A percentile compares a stretch with the other conserved stretches of the same genome.
Evolutionary conservation across 73 alveolate species (phyloP).

Genomic region (Uronychia binucleata): DNA sequence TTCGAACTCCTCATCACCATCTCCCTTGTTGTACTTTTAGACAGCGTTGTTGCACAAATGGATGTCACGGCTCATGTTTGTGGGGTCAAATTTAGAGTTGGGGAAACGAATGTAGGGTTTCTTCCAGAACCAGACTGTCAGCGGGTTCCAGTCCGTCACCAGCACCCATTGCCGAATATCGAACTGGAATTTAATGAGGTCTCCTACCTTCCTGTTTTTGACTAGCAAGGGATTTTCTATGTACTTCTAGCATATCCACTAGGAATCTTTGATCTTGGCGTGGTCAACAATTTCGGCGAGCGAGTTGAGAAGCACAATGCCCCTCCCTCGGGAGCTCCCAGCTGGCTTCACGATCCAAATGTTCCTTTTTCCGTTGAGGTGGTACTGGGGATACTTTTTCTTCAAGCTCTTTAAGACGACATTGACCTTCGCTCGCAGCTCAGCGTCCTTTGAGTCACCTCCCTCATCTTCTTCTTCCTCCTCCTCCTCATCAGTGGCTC

Average conservation of each 20-base stretch:
- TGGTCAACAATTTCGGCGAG: slow-evolving; percentile 91
- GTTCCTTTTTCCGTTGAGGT: slow-evolving; percentile 90
- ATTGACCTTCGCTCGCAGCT: slow-evolving; percentile 53
- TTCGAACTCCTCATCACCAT: slow-evolving; percentile 11
- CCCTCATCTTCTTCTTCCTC: slow-evolving; percentile 47
- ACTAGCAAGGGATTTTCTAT: slow-evolving; percentile 98
- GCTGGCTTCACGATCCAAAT: slow-evolving; percentile 99
- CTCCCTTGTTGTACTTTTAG: slow-evolving; percentile 72
- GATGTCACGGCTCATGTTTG: slow-evolving; percentile 87
- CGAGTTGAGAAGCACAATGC: slow-evolving; percentile 87
- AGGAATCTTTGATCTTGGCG: slow-evolving; percentile 84
- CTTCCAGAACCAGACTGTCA: slow-evolving; percentile 92
- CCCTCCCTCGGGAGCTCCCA: slow-evolving; percentile 98
- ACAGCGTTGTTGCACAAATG: slow-evolving; percentile 97
- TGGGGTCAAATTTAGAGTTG: slow-evolving; percentile 91
- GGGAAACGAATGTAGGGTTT: slow-evolving; percentile 96
- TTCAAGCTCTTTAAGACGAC: slow-evolving; percentile 67
- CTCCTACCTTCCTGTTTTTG: slow-evolving; percentile 85
- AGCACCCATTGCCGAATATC: slow-evolving; percentile 93
- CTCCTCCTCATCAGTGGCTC: slow-evolving; percentile 51
- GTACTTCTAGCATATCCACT: slow-evolving; percentile 95
- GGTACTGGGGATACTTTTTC: slow-evolving; percentile 85
- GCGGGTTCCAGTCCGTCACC: slow-evolving; percentile 94
- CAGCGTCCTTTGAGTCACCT: slow-evolving; percentile 59
- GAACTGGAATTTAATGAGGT: no score